These are phyloP conservation scores for Nyssa sinensis DNA, from an alignment of 148 eudicot genomes.

Conservation along the genomic window DNA sequence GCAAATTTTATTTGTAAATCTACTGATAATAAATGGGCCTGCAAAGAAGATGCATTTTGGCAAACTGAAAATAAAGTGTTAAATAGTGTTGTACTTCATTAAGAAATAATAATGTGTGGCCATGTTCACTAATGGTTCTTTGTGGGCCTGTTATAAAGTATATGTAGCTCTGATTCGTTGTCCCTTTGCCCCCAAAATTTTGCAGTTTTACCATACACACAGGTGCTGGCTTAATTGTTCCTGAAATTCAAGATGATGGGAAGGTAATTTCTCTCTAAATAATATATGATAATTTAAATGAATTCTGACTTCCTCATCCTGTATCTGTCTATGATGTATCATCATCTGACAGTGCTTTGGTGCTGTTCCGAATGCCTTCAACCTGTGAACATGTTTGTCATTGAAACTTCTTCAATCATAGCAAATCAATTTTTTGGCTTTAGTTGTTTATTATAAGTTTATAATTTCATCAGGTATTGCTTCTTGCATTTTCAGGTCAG, in stretches of 20 bases:
- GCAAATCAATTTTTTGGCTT: neutral
- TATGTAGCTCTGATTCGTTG: neutral
- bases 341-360: neutral
- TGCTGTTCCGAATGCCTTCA: neutral
- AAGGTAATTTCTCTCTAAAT: constrained; percentile 42
- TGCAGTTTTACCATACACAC: constrained; percentile 91
- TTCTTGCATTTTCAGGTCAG: constrained; percentile 59
- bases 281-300: neutral
- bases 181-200: neutral
- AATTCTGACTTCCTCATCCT: neutral
- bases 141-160: neutral
- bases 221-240: constrained; percentile 96
- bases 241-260: constrained; percentile 90
- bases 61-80: too few species aligned
- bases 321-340: neutral
- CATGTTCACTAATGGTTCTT: neutral
- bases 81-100: neutral
- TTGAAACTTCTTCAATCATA: neutral
- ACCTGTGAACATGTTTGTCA: neutral
- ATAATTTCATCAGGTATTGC: neutral
- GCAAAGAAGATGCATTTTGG: too few species aligned
- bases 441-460: constrained; percentile 5
- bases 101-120: neutral
- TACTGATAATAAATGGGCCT: neutral
- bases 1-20: neutral